Conservation (phyloP, 75 land plant genomes). For the Pinus taeda region DNA sequence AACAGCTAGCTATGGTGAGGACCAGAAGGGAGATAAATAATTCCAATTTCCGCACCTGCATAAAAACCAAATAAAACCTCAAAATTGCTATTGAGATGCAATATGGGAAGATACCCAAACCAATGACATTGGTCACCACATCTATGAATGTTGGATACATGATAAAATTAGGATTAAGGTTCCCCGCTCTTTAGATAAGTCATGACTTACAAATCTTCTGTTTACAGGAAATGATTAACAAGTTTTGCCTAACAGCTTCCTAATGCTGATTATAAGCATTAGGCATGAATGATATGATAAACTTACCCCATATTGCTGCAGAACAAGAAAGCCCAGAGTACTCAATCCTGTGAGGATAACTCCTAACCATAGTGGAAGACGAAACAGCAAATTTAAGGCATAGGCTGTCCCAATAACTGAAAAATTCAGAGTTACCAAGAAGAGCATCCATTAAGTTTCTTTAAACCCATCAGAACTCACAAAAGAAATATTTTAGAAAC, state of each 20-base stretch:
- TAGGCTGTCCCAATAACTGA: conserved; percentile 40
- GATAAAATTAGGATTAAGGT: not conserved
- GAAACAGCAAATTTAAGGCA: conserved; percentile 34
- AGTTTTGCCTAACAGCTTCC: not conserved
- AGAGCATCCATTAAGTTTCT: not conserved
- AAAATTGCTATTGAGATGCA: not conserved
- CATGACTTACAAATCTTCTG: not conserved
- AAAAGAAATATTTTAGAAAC: not conserved
- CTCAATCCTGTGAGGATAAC: conserved; percentile 34
- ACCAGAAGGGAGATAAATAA: conserved; percentile 22
- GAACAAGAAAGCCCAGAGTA: conserved; percentile 20
- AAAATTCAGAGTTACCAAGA: not conserved
- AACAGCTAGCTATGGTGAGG: conserved; percentile 25
- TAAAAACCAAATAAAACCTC: not conserved
- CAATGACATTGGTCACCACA: not conserved
- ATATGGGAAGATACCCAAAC: not conserved
- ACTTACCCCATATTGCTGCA: conserved; percentile 25
- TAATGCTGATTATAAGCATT: not conserved
- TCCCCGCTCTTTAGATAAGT: not conserved
- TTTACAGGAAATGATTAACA: not conserved
- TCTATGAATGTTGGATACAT: not conserved
- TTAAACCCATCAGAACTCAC: not conserved
- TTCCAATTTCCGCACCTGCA: conserved; percentile 25
- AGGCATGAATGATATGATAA: not conserved
- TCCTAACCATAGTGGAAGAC: conserved; percentile 35